These are phyloP conservation scores for Talaromyces sp. DNA, from an alignment of 2,329 filamentous ascomycete genomes.

Conservation along the genomic window DNA sequence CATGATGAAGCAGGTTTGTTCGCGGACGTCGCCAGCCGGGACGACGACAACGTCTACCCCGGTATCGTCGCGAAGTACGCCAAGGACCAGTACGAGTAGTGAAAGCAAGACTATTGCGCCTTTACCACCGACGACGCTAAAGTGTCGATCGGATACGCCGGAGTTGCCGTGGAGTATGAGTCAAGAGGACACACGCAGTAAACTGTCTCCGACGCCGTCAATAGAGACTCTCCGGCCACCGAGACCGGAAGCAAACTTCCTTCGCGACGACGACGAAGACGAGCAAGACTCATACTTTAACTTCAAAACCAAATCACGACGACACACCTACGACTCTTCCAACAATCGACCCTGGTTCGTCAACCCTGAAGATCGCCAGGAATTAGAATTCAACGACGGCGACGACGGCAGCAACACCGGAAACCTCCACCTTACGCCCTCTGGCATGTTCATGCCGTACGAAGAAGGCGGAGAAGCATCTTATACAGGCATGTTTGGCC, in stretches of 20 bases:
- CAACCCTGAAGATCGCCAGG: conserved; percentile 50
- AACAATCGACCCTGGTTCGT: conserved; percentile 35
- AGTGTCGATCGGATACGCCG: conserved; percentile 75
- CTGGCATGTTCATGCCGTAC: conserved; percentile 89
- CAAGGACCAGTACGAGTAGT: conserved; percentile 54
- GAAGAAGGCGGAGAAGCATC: conserved; percentile 65
- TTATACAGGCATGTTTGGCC: conserved; percentile 68
- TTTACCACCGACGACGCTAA: conserved; percentile 81
- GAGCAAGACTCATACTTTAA: conserved; percentile 53
- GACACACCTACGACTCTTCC: conserved; percentile 12
- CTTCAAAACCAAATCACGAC: conserved; percentile 27
- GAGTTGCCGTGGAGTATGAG: conserved; percentile 48
- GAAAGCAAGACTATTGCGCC: conserved; percentile 86
- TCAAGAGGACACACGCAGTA: conserved; percentile 44
- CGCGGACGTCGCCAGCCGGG: conserved; percentile 49
- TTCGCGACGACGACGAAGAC: conserved; percentile 63
- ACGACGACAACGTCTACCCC: neutral
- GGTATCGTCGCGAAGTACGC: conserved; percentile 48
- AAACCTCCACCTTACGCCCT: conserved; percentile 74
- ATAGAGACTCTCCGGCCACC: conserved; percentile 77
- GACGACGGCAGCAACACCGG: conserved; percentile 20
- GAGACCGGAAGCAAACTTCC: conserved; percentile 63
- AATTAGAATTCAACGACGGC: conserved; percentile 44
- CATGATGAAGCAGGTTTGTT: conserved; percentile 72
- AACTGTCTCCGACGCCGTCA: conserved; percentile 70